Evolutionary conservation across 192 early-diverging fungal genomes (phyloP).

Genomic region (Umbelopsis ramanniana): DNA sequence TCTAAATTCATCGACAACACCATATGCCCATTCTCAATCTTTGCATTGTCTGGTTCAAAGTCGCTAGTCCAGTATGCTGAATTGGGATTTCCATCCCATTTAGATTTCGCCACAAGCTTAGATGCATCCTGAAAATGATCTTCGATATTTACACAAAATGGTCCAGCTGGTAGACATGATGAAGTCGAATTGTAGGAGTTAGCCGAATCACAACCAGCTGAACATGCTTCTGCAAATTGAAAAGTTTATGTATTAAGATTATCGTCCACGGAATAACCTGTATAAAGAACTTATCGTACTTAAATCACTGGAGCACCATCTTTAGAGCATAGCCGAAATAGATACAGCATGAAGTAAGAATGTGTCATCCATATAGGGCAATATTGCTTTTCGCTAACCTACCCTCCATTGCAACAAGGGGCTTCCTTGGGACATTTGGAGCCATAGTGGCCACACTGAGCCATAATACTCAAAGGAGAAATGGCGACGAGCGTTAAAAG

Average conservation of each 20-base stretch:
- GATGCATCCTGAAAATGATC: conserved; percentile 6
- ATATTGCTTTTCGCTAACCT: conserved; percentile 13
- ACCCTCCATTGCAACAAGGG: conserved; percentile 48
- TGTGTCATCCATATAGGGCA: conserved; percentile 17
- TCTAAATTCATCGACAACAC: conserved; percentile 30
- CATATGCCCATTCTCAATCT: conserved; percentile 38
- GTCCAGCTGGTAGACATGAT: background rate
- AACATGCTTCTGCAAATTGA: background rate
- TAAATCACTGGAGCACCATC: conserved; percentile 8
- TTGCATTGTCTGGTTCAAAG: conserved; percentile 39
- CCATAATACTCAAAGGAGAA: conserved; percentile 4
- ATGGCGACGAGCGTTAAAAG: background rate
- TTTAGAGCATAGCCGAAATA: background rate
- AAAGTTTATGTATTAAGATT: background rate
- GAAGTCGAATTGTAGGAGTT: conserved; percentile 37
- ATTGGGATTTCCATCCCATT: conserved; percentile 31
- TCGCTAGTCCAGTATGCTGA: conserved; percentile 42
- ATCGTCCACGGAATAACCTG: background rate
- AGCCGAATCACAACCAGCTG: conserved; percentile 42
- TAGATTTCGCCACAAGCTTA: background rate
- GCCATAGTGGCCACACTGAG: conserved; percentile 39
- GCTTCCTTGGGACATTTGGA: conserved; percentile 47
- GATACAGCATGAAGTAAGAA: background rate
- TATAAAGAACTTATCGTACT: background rate
- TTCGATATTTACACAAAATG: background rate